phyloP scores from a whole-genome alignment of 306 rosid species.

The Glycyrrhiza uralensis region DNA sequence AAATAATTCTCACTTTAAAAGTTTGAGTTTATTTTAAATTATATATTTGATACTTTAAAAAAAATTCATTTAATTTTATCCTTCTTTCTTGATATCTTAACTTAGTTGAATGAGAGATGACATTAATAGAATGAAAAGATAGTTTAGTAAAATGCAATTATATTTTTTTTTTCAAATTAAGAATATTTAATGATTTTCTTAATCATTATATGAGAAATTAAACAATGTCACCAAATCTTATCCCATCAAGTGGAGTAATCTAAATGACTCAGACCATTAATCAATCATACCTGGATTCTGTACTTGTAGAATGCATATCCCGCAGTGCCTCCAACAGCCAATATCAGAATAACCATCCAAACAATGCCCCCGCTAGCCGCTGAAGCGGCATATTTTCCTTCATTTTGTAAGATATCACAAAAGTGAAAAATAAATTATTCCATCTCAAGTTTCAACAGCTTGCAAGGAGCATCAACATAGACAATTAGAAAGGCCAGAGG shows the following conservation, averaged over 20 bases:
- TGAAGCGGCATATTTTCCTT: slow-evolving; percentile 39
- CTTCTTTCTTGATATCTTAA: neutral
- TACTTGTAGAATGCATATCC: slow-evolving; percentile 92
- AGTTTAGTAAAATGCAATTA: neutral
- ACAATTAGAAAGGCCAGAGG: neutral
- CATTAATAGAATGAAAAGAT: neutral
- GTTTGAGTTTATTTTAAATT: neutral
- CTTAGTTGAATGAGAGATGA: neutral
- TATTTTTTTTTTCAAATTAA: neutral
- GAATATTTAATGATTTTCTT: too few species aligned
- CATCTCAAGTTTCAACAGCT: neutral
- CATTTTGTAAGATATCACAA: slow-evolving; percentile 1
- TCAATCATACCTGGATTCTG: slow-evolving; percentile 95
- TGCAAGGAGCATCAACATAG: neutral
- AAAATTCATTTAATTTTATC: neutral
- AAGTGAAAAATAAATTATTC: neutral
- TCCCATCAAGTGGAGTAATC: too few species aligned
- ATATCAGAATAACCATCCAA: slow-evolving; percentile 58
- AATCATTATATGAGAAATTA: too few species aligned
- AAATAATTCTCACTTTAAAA: neutral
- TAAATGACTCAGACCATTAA: too few species aligned
- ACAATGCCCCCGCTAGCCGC: slow-evolving; percentile 48
- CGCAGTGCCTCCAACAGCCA: slow-evolving; percentile 57
- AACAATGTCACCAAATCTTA: too few species aligned
- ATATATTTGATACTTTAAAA: neutral